phyloP scores from a whole-genome alignment of 768 basidiomycete genomes.

The Phlegmacium glaucopus region DNA sequence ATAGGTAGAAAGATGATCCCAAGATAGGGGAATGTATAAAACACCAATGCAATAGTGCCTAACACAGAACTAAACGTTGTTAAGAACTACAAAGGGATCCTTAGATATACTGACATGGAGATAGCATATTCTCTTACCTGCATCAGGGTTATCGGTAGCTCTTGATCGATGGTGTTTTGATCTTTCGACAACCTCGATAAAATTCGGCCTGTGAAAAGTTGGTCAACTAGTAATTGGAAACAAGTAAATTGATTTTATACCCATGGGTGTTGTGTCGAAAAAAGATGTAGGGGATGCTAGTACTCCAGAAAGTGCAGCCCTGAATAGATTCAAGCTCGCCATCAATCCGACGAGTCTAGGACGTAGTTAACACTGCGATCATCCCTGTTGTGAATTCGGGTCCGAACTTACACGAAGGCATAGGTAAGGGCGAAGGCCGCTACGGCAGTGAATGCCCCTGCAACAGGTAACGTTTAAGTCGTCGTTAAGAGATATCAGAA shows the following conservation, averaged over 20 bases:
- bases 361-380: not conserved
- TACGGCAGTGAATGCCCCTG: conserved; percentile 48
- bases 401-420: conserved; percentile 41
- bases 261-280: conserved; percentile 73
- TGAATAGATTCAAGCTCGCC: conserved; percentile 51
- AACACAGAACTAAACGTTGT: conserved; percentile 40
- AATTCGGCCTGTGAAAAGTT: conserved; percentile 44
- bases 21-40: conserved; percentile 65
- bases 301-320: conserved; percentile 50
- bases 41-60: conserved; percentile 56
- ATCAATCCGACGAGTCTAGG: conserved; percentile 33
- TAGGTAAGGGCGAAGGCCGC: conserved; percentile 48
- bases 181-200: conserved; percentile 59
- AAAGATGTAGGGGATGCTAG: conserved; percentile 61
- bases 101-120: not conserved
- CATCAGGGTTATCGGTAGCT: conserved; percentile 43
- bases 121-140: conserved; percentile 29
- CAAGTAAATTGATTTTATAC: conserved; percentile 23
- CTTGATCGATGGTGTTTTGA: conserved; percentile 53
- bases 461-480: not conserved
- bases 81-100: conserved; percentile 32
- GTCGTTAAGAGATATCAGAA: not conserved
- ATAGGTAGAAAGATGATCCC: conserved; percentile 62
- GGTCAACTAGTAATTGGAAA: not conserved
- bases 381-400: not conserved